Evolutionary conservation across 208 protist species (phyloP).

Genomic region (Naegleria lovaniensis): DNA sequence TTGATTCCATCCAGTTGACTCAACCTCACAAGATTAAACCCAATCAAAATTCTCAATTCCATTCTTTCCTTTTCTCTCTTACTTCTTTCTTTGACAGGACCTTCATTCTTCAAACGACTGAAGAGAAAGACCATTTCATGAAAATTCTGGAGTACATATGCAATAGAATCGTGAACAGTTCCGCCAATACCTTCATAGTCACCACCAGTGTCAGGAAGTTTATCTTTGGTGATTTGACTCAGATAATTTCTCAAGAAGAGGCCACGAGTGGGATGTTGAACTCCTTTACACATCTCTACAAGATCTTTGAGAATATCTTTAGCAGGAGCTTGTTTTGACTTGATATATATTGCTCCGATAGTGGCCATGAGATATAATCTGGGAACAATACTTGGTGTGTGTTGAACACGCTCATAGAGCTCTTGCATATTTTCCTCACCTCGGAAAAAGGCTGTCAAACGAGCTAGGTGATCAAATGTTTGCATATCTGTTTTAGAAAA

Average conservation of each 20-base stretch:
- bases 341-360: constrained; percentile 88
- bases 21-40: constrained; percentile 91
- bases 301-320: constrained; percentile 92
- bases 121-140: constrained; percentile 98
- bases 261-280: constrained; percentile 97
- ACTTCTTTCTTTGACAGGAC: constrained; percentile 34
- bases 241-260: constrained; percentile 96
- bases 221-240: constrained; percentile 85
- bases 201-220: constrained; percentile 83
- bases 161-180: constrained; percentile 75
- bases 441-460: constrained; percentile 72
- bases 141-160: constrained; percentile 94
- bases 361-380: constrained; percentile 93
- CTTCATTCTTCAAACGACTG: constrained; percentile 94
- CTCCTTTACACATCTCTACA: constrained; percentile 97
- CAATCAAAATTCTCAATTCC: constrained; percentile 91
- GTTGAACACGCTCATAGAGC: constrained; percentile 73
- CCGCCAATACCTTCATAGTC: constrained; percentile 53
- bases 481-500: constrained; percentile 57
- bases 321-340: constrained; percentile 71
- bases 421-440: constrained; percentile 58
- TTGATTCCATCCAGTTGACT: constrained; percentile 89
- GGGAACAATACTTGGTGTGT: constrained; percentile 92
- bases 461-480: constrained; percentile 78
- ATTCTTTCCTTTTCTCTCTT: constrained; percentile 80